Evolutionary conservation across 257 asterid genomes (phyloP), one percentile per base, ranked within the genome.

Genomic region (Ilex aquifolium): DNA sequence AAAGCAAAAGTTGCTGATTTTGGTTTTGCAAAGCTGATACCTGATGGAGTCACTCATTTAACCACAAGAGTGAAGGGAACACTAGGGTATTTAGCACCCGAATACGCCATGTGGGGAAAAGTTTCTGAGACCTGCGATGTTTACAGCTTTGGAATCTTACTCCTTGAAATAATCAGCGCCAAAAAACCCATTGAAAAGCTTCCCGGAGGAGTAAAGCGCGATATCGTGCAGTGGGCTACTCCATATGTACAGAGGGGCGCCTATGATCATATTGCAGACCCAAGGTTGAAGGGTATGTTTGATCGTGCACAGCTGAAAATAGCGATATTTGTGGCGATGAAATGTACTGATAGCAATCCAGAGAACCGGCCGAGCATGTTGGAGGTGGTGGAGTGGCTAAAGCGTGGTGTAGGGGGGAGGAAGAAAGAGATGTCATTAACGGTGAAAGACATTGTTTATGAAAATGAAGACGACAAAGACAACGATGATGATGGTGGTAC

Each of bases 71-170:
- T 88, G 36, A 88, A 88, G 31, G 96, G 96, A 63, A 85, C 95
- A 44, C 74, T 88, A 32, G 96, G 96, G 4, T 88, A 88, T 68
- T 62, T 88, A 39, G 96, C 95, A 5, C 95, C 91, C 0, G 96
- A 85, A 59, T 88, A 88, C 32, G 96, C 96, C 44, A 85, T 88
- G 95, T 88, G 86, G 89, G 96, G 96, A 0, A 85, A 88, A 57
- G 96, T 85, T 5, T 88, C 96, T 0, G 96, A 88, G 52, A 78
- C 85, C 31, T 88, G 95, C 31, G 96, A 88, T 6, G 96, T 88
- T 8, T 88, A 81, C 60, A 88, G 95, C 66, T 88, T 88, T 15
- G 96, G 96, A 21, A 88, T 88, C 21, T 55, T 88, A 51, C 90
- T 88, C 36, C 74, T 88, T 0, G 96, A 88, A 62, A 78, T 88